Evolutionary conservation across 306 rosid species (phyloP), one percentile per base, ranked within the genome.

Genomic region (Dalbergia cultrata): DNA sequence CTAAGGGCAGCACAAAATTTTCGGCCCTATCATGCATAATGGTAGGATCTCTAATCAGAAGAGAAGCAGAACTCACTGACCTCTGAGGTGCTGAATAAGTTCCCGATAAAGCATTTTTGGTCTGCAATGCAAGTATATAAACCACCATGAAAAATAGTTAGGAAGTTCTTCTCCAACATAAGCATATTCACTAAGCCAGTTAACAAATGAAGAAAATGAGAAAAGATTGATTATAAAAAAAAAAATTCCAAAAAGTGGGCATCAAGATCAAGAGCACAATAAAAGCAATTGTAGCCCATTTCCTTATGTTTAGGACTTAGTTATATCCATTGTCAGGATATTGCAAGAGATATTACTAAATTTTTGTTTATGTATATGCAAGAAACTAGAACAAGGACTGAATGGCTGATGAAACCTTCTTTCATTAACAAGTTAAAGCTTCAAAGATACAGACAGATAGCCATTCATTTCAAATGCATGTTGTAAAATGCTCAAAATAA

Each of bases 21-120:
- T 98, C 99, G 31, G 97, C 99, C 89, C 97, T 89, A 85, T 96
- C 99, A 76, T 90, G 97, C 89, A 70, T 84, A 82, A 89, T 75
- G 35, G 97, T 81, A 64, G 99, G 99, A 71, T 96, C 99, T 57
- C 98, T 98, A 61, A 96, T 97, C 84, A 96, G 74, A 79, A 96
- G 99, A 63, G 97, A 98, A 26, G 99, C 99, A 71, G 99, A 96
- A 80, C 99, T 96, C 78, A 98, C 99, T 54, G 99, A 96, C 84
- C 99, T 89, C 78, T 96, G 99, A 10, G 99, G 99, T 62, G 98
- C 98, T 11, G 99, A 96, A 82, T 93, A 96, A 41, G 99, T 96
- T 88, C 99, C 99, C 72, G 98, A 96, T 81, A 93, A 87, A 58
- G 99, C 98, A 92, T 96, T 96, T 88, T 98, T 89, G 50, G 98